Evolutionary conservation across 2,329 filamentous ascomycete genomes (phyloP).

Genomic region (Chalaropsis thielavioides): DNA sequence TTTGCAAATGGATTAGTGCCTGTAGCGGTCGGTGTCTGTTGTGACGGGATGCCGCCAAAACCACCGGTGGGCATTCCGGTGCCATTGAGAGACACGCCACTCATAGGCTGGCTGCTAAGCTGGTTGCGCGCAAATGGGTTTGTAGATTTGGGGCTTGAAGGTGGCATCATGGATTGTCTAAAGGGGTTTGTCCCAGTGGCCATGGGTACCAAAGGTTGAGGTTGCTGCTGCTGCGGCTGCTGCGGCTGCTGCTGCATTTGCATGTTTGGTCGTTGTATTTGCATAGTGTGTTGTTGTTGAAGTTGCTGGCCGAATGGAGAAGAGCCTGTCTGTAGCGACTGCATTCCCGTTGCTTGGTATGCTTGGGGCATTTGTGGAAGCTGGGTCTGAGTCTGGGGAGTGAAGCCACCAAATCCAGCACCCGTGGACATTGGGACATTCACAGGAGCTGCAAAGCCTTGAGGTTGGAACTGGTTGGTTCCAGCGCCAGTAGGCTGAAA

Average conservation of each 20-base stretch:
- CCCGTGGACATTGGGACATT: conserved; percentile 20
- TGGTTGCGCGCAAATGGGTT: conserved; percentile 66
- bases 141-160: conserved; percentile 53
- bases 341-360: conserved; percentile 23
- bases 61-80: background rate
- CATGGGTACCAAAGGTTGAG: conserved; percentile 25
- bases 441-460: conserved; percentile 7
- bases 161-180: conserved; percentile 68
- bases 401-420: conserved; percentile 17
- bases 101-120: conserved; percentile 19
- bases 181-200: conserved; percentile 65
- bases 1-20: conserved; percentile 46
- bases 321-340: conserved; percentile 4
- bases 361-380: conserved; percentile 20
- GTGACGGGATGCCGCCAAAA: conserved; percentile 22
- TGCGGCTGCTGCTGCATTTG: conserved; percentile 30
- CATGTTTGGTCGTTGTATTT: conserved; percentile 24
- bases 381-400: conserved; percentile 24
- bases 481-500: conserved; percentile 21
- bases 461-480: conserved; percentile 21
- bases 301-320: conserved; percentile 22
- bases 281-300: conserved; percentile 21
- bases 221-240: conserved; percentile 26
- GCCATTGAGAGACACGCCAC: conserved; percentile 12
- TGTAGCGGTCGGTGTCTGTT: conserved; percentile 36